Evolutionary conservation across 345 rosid species (phyloP).

Genomic region (Kandelia obovata): DNA sequence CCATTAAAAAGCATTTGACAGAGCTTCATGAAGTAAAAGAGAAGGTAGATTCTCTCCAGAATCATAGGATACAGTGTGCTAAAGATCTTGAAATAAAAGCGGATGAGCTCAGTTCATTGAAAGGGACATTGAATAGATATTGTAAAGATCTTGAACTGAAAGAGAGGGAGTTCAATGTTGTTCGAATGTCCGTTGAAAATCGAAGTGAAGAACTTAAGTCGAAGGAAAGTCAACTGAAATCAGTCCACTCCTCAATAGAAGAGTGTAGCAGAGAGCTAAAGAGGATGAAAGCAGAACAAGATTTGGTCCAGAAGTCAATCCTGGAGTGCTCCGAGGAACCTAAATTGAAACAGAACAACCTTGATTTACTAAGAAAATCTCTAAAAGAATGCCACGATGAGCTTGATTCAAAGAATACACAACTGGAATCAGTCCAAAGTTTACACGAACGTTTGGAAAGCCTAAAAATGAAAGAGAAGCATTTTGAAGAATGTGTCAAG

Average conservation of each 20-base stretch:
- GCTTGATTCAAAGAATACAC: conserved; percentile 17
- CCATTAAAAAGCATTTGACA: too few species aligned
- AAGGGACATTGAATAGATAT: conserved; percentile 10
- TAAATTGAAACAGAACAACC: conserved; percentile 5
- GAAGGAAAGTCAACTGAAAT: conserved; percentile 4
- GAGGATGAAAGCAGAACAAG: conserved; percentile 7
- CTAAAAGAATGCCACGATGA: conserved; percentile 16
- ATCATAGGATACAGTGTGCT: not conserved
- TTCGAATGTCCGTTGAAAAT: conserved; percentile 11
- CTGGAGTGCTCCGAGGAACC: conserved; percentile 11
- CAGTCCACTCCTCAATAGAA: conserved; percentile 13
- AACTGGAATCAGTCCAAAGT: conserved; percentile 10
- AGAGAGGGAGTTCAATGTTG: conserved; percentile 21
- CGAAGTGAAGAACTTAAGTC: not conserved
- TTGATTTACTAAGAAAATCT: conserved; percentile 5
- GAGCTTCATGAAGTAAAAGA: conserved; percentile 13
- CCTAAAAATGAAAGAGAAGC: conserved; percentile 24
- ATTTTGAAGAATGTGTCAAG: conserved; percentile 8
- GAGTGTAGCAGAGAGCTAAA: conserved; percentile 16
- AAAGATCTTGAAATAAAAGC: conserved; percentile 9
- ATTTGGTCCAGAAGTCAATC: not conserved
- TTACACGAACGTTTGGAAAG: conserved; percentile 13
- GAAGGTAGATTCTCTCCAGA: conserved; percentile 14
- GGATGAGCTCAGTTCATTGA: conserved; percentile 9
- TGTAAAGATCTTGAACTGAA: conserved; percentile 17